phyloP scores from a whole-genome alignment of 163 green algal genomes.

The Chlorella variabilis region DNA sequence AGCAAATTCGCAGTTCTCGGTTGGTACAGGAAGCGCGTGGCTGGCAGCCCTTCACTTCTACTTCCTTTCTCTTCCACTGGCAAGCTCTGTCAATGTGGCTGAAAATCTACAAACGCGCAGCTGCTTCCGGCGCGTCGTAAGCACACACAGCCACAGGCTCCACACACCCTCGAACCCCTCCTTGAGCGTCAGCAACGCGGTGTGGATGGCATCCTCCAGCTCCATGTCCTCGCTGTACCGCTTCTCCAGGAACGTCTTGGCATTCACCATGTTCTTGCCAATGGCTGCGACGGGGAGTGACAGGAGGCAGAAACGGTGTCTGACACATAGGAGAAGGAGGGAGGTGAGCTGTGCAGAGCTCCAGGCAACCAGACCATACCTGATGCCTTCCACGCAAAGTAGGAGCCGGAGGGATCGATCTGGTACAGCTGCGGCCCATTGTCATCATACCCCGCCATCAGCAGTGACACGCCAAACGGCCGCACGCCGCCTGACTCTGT shows the following conservation, averaged over 20 bases:
- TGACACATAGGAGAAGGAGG: not conserved
- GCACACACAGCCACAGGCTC: no score
- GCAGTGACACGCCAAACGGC: constrained; percentile 97
- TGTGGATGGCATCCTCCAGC: constrained; percentile 98
- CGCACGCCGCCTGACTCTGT: constrained; percentile 93
- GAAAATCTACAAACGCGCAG: no score
- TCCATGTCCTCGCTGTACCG: constrained; percentile 89
- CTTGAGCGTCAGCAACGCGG: constrained; percentile 98
- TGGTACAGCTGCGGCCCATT: constrained; percentile 99
- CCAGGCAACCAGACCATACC: not conserved
- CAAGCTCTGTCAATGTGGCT: no score
- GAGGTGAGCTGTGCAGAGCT: not conserved
- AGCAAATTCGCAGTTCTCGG: not conserved
- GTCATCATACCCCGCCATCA: constrained; percentile 96
- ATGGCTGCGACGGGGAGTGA: constrained; percentile 67
- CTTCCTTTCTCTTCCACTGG: no score
- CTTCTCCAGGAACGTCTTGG: constrained; percentile 99
- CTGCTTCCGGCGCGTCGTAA: no score
- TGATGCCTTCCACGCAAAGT: constrained; percentile 98
- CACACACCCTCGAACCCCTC: constrained; percentile 96
- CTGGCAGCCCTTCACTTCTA: no score
- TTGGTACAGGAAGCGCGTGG: no score
- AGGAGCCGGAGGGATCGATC: constrained; percentile 96
- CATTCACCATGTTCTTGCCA: constrained; percentile 95
- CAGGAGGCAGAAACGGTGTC: not conserved